Base-by-base conservation (phyloP, 768 basidiomycete genomes). In the Russula earlei region DNA sequence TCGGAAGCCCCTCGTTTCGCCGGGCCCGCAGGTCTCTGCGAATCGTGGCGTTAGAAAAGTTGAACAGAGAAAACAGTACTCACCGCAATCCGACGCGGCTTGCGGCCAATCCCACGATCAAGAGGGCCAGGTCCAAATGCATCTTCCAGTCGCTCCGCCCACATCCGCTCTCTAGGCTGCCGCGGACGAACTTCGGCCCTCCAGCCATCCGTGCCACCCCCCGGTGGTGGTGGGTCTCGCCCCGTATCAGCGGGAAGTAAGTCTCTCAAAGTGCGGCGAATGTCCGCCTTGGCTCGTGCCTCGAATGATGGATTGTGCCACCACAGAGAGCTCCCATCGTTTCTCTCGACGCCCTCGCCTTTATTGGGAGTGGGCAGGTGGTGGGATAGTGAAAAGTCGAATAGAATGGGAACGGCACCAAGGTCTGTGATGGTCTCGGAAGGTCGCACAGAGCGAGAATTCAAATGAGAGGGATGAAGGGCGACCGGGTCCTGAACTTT, bases 101-200 rank as follows among this genome's bases (percentile, higher is more conserved):
- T 59, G 22, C 54, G 55, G n/a, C 56, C 52, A 24, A 48, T 9
- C n/a, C 60, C 60, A 29, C 60, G 60, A 3, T 45, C 31, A 24
- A 61, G 50, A 11, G 47, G 52, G 19, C 60, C 60, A 12, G 60
- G 56, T 12, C 60, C 60, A 38, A 54, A 61, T 34, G 52, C 44
- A 25, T 49, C 49, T 38, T 61, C 57, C 22, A 61, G 60, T 27
- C 50, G 40, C 29, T 58, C 55, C 6, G 50, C 42, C 59, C 59
- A 60, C 29, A 58, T 45, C 22, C 45, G 40, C 29, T 24, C 51
- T 20, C 51, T 42, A 7, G 56, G 42, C 22, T 48, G 46, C 10
- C 56, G 56, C 34, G 46, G 56, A 38, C 40, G 52, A 12, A 54
- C 20, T 33, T 58, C 52, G 3, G 52, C 41, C 11, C 46, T 52